phyloP scores from a whole-genome alignment of 2,329 filamentous ascomycete species.

The Penicillium nordicum region DNA sequence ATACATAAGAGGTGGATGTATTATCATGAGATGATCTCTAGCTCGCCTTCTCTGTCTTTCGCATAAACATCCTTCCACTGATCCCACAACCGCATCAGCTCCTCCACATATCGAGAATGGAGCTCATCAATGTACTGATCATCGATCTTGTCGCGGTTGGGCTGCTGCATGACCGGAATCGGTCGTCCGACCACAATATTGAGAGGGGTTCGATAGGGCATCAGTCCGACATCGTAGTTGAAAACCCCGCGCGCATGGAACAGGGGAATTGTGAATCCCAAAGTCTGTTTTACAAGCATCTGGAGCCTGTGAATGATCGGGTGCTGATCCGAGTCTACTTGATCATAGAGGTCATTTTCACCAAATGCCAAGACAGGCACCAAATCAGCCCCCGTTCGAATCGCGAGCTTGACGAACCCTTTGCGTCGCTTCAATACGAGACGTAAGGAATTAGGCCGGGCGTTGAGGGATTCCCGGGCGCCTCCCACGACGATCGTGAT shows the following conservation, averaged over 20 bases:
- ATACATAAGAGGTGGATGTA: neutral
- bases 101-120: conserved; percentile 73
- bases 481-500: conserved; percentile 96
- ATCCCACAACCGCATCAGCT: conserved; percentile 46
- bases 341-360: conserved; percentile 94
- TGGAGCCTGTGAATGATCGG: conserved; percentile 78
- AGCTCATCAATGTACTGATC: conserved; percentile 75
- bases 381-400: conserved; percentile 86
- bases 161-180: conserved; percentile 63
- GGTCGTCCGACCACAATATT: conserved; percentile 87
- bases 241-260: conserved; percentile 90
- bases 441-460: conserved; percentile 70
- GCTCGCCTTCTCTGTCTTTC: conserved; percentile 41
- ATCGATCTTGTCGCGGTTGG: conserved; percentile 59
- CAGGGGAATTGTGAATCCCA: conserved; percentile 89
- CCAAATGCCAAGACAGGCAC: conserved; percentile 91
- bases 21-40: conserved; percentile 42
- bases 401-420: conserved; percentile 90
- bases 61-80: conserved; percentile 48
- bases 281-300: conserved; percentile 74
- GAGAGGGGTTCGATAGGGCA: conserved; percentile 85
- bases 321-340: conserved; percentile 72
- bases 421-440: conserved; percentile 81
- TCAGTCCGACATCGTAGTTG: conserved; percentile 94
- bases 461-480: conserved; percentile 86